Percentiles rank a stretch among this genome's conserved stretches.
These are phyloP conservation scores for Kwoniella sp. DNA, from an alignment of 768 basidiomycete species.

Conservation along the genomic window DNA sequence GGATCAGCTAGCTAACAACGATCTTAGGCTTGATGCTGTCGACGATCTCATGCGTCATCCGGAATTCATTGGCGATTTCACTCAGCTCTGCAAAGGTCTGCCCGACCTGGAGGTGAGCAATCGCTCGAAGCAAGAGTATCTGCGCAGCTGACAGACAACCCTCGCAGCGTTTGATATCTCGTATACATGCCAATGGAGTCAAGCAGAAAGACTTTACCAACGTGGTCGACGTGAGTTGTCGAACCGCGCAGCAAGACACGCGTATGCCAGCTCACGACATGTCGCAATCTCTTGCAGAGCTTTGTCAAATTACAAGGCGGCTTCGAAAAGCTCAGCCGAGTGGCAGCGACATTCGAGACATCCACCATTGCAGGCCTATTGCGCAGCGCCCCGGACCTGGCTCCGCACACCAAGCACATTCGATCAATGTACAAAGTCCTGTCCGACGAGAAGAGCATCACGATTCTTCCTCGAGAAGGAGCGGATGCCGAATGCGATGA, in stretches of 20 bases:
- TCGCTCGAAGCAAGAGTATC: background rate
- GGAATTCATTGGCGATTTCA: conserved; percentile 75
- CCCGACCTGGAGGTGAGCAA: conserved; percentile 65
- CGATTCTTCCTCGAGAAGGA: conserved; percentile 78
- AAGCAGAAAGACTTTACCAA: conserved; percentile 83
- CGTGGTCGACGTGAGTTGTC: conserved; percentile 67
- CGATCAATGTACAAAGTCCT: conserved; percentile 67
- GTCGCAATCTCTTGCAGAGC: conserved; percentile 59
- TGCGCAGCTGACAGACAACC: background rate
- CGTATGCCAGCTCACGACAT: background rate
- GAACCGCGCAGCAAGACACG: background rate
- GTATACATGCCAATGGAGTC: conserved; percentile 90
- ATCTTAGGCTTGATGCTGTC: conserved; percentile 82
- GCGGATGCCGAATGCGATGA: conserved; percentile 83
- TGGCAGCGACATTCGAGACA: conserved; percentile 72
- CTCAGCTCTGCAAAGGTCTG: conserved; percentile 72
- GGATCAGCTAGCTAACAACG: conserved; percentile 12
- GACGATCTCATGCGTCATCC: conserved; percentile 82
- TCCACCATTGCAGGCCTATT: conserved; percentile 74
- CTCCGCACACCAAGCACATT: conserved; percentile 71
- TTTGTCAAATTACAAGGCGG: conserved; percentile 75
- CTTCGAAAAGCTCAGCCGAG: conserved; percentile 65
- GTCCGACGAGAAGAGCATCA: conserved; percentile 52
- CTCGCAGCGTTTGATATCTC: conserved; percentile 86
- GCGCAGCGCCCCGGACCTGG: conserved; percentile 77